phyloP scores from a whole-genome alignment of 1,284 basidiomycete genomes.

The Sanguinoderma infundibulare region DNA sequence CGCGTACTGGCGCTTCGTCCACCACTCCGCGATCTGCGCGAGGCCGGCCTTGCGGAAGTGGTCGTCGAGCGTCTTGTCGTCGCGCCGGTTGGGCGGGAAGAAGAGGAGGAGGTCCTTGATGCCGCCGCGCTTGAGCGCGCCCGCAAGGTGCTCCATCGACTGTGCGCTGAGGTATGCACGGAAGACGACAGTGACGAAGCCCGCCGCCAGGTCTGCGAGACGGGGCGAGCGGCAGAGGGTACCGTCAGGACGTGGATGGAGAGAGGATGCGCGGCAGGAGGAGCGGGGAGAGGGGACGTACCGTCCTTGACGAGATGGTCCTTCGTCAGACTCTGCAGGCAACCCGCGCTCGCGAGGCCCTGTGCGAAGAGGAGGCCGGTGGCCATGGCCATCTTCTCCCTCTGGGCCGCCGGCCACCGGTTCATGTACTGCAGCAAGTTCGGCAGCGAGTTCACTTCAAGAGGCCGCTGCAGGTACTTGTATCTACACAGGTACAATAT shows the following conservation, averaged over 20 bases:
- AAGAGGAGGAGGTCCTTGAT: constrained; percentile 87
- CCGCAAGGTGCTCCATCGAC: constrained; percentile 85
- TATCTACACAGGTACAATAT: constrained; percentile 60
- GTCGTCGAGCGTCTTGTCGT: constrained; percentile 75
- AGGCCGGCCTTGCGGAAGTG: constrained; percentile 86
- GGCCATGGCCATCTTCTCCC: constrained; percentile 84
- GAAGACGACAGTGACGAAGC: constrained; percentile 81
- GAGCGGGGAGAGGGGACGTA: constrained; percentile 38
- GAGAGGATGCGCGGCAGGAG: not conserved
- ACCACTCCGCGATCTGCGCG: constrained; percentile 87
- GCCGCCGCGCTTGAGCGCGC: constrained; percentile 78
- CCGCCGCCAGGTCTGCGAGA: constrained; percentile 72
- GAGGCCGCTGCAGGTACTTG: constrained; percentile 97
- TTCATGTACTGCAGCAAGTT: constrained; percentile 89
- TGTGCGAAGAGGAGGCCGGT: constrained; percentile 84
- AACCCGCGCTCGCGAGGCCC: constrained; percentile 77
- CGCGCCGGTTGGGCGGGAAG: constrained; percentile 85
- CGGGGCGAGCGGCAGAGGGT: too few relatives aligned
- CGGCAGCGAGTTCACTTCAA: constrained; percentile 86
- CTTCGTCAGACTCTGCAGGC: constrained; percentile 84
- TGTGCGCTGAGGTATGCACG: constrained; percentile 80
- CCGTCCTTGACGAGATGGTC: constrained; percentile 96
- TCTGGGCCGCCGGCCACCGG: constrained; percentile 77
- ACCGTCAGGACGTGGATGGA: not conserved
- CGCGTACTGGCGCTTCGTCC: constrained; percentile 84